Base-by-base conservation (phyloP, 257 asterid species). In the Leonotis leonurus region DNA sequence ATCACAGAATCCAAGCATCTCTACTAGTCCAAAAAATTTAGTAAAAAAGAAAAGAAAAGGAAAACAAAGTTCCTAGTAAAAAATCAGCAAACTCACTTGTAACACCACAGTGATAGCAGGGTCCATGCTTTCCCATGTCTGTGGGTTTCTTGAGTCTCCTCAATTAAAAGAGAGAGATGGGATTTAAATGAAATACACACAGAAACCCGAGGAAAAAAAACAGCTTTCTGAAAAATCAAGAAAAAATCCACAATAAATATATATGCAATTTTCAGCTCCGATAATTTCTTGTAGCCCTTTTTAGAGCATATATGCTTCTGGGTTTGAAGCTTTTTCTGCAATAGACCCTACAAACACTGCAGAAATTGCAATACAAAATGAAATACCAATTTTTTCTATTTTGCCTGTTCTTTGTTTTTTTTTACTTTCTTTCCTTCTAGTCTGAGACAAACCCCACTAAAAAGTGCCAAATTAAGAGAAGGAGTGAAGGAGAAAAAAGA, bases 91-190 rank as follows among this genome's bases (percentile, higher is more conserved):
- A 82, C 99, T 89, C 99, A 93, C 99, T 89, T 81, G 99, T 85
- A 76, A 90, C 96, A 83, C 99, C 97, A 89, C 97, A 93, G 94
- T 93, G 99, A 80, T 81, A 87, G 96, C 99, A 93, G 83, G 97
- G 99, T 68, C 97, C 99, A 65, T 87, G 96, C 96, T 93, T 93
- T 83, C 99, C 99, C 99, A 93, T 93, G 60, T 74, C 74, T 58
- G 18, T 56, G 60, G 52, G 68, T 60, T 75, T 65, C 41, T 22
- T 61, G 63, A 53, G 65, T 73, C 66, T 67, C 65, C 75, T 71
- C 70, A 74, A 71, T 75, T 60, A 35, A 14, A 58, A 78, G 69
- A 48, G 54, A 63, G 65, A 36, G 18, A 51, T 36, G 56, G 65
- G 67, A 54, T 71, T 70, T 60, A 22, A 66, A 65, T 68, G 43